phyloP scores from a whole-genome alignment of 1,284 basidiomycete species.

The Malassezia psittaci region DNA sequence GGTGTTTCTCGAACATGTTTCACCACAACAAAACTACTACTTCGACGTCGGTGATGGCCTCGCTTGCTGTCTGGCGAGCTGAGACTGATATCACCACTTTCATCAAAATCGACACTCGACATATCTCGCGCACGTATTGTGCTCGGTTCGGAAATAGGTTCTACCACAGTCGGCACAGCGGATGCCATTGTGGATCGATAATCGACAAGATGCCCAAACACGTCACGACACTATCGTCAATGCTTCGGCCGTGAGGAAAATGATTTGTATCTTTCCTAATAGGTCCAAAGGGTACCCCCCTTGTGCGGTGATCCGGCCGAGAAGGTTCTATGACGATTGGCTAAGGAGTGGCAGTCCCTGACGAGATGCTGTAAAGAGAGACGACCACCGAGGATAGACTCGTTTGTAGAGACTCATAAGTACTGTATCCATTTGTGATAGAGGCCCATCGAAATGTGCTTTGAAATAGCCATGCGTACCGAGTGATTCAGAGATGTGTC shows the following conservation, averaged over 20 bases:
- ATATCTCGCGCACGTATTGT: too few relatives aligned
- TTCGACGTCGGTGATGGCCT: slow-evolving; percentile 55
- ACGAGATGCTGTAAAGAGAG: slow-evolving; percentile 1
- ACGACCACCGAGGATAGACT: slow-evolving; percentile 17
- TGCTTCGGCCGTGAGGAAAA: too few relatives aligned
- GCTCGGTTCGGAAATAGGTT: neutral
- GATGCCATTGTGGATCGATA: neutral
- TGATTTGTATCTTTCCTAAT: too few relatives aligned
- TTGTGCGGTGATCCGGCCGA: neutral
- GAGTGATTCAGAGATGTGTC: slow-evolving; percentile 80
- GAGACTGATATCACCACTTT: too few relatives aligned
- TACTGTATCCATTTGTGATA: slow-evolving; percentile 71
- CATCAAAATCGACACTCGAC: too few relatives aligned
- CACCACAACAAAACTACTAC: slow-evolving; percentile 62
- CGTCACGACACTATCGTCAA: neutral
- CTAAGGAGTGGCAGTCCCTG: slow-evolving; percentile 7
- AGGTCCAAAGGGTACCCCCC: too few relatives aligned
- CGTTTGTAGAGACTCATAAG: slow-evolving; percentile 35
- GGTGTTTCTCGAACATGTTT: slow-evolving; percentile 49
- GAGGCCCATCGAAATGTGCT: slow-evolving; percentile 85
- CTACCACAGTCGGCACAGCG: neutral
- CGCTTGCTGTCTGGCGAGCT: neutral
- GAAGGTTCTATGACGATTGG: neutral
- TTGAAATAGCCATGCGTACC: slow-evolving; percentile 98
- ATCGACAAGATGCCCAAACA: neutral